A percentile compares a stretch with the other conserved stretches of the same genome.
phyloP scores from a whole-genome alignment of 2,329 filamentous ascomycete species.

The Pseudogymnoascus sp. region DNA sequence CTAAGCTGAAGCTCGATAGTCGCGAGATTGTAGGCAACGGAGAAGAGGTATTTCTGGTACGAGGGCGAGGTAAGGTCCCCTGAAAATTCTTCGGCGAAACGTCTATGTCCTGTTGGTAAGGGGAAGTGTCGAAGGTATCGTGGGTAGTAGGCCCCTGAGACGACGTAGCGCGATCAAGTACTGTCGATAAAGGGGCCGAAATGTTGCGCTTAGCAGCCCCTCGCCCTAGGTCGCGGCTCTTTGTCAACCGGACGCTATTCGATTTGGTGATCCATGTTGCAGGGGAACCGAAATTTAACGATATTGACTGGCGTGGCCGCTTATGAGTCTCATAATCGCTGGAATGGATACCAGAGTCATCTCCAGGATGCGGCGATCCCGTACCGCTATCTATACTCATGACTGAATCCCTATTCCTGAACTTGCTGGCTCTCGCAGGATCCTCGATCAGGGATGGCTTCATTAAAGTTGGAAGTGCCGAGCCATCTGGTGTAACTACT shows the following conservation, averaged over 20 bases:
- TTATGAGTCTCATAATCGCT: slow-evolving; percentile 37
- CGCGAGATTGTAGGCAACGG: slow-evolving; percentile 49
- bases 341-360: slow-evolving; percentile 16
- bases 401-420: not conserved
- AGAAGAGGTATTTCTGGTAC: slow-evolving; percentile 43
- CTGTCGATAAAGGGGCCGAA: slow-evolving; percentile 43
- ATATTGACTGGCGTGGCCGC: slow-evolving; percentile 47
- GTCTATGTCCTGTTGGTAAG: slow-evolving; percentile 20
- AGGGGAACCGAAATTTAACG: slow-evolving; percentile 53
- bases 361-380: slow-evolving; percentile 11
- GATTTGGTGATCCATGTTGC: slow-evolving; percentile 50
- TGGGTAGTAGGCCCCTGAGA: slow-evolving; percentile 21
- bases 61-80: slow-evolving; percentile 17
- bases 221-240: slow-evolving; percentile 41
- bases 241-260: slow-evolving; percentile 50
- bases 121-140: slow-evolving; percentile 22
- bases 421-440: not conserved
- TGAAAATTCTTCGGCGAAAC: slow-evolving; percentile 22
- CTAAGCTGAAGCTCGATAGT: slow-evolving; percentile 49
- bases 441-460: slow-evolving; percentile 25
- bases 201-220: slow-evolving; percentile 44
- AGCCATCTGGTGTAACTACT: slow-evolving; percentile 23
- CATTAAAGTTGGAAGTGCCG: slow-evolving; percentile 24
- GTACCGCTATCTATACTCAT: not conserved
- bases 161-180: slow-evolving; percentile 22